Evolutionary conservation across 129 eudicot genomes (phyloP).

Genomic region (Lonicera japonica): DNA sequence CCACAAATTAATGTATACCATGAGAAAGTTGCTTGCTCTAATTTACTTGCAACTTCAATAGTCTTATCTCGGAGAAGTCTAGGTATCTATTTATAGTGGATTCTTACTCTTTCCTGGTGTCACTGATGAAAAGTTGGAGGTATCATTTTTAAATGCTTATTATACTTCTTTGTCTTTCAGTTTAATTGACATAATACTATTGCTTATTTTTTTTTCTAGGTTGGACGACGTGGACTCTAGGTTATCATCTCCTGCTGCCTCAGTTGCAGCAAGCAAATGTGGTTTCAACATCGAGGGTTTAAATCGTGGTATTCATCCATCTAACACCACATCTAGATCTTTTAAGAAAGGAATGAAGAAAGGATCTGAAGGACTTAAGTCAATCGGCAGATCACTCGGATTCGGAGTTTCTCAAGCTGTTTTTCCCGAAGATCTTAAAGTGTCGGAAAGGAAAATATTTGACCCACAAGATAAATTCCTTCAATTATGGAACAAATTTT

Average conservation of each 20-base stretch:
- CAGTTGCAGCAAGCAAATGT: constrained; percentile 36
- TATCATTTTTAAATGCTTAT: not conserved
- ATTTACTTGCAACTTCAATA: not conserved
- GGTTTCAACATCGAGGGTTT: constrained; percentile 63
- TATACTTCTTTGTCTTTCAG: not conserved
- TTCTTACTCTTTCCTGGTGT: no score
- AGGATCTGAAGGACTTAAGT: constrained; percentile 78
- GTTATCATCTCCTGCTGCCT: constrained; percentile 33
- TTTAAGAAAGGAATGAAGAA: constrained; percentile 52
- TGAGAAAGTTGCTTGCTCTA: not conserved
- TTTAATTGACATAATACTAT: not conserved
- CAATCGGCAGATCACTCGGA: constrained; percentile 52
- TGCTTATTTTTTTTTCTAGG: constrained; percentile 19
- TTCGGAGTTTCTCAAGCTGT: constrained; percentile 74
- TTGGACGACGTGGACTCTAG: constrained; percentile 38
- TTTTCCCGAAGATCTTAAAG: constrained; percentile 85
- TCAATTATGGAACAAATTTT: constrained; percentile 71
- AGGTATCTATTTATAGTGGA: no score
- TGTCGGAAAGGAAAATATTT: constrained; percentile 66
- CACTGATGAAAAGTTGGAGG: not conserved
- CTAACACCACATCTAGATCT: constrained; percentile 51
- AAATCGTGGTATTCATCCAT: constrained; percentile 28
- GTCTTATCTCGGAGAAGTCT: not conserved
- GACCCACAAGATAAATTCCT: constrained; percentile 96
- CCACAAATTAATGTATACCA: not conserved